Base-by-base conservation (phyloP, 805 yeast genomes). In the Candida vaughaniae region DNA sequence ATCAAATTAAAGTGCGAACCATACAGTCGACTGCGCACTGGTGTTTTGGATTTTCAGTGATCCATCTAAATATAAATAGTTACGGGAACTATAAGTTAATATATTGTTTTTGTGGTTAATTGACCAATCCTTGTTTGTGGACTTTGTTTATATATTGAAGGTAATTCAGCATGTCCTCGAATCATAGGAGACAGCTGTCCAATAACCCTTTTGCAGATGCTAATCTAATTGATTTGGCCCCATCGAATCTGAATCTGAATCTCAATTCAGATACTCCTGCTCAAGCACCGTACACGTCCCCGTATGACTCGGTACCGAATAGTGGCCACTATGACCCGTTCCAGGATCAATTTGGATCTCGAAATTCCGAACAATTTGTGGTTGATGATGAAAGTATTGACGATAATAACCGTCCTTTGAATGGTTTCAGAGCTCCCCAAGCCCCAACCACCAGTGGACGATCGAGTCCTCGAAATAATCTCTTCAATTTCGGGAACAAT, bases 361-460 rank as follows among this genome's bases (percentile, higher is more conserved):
- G n/a, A n/a, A n/a, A n/a, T n/a, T n/a, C n/a, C n/a, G n/a, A n/a
- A n/a, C 23, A 20, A 6, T 53, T 62, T 20, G 50, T 56, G n/a
- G 40, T 65, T 12, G 55, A 66, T 4, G 71, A 65, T 38, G 66
- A 62, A 22, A 68, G 62, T 18, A 55, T 52, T 25, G 49, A 51
- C 6, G 30, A 31, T 15, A 31, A 35, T 18, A n/a, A 25, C 11
- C 33, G n/a, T 5, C 14, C 16, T 10, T 29, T 7, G 16, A 26
- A 5, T 14, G 18, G 16, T 6, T 5, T 6, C 11, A 6, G 18
- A 10, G 6, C 30, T 15, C 18, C 14, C 25, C 23, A 16, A 29
- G 43, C 18, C 19, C 39, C 18, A 25, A 17, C 6, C 15, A 15
- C 26, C 35, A 23, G 23, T n/a, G 16, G 30, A 7, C 23, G 6